Percentiles rank a stretch among this genome's conserved stretches.
phyloP scores from a whole-genome alignment of 768 basidiomycete genomes.

The Lyophyllum atratum region DNA sequence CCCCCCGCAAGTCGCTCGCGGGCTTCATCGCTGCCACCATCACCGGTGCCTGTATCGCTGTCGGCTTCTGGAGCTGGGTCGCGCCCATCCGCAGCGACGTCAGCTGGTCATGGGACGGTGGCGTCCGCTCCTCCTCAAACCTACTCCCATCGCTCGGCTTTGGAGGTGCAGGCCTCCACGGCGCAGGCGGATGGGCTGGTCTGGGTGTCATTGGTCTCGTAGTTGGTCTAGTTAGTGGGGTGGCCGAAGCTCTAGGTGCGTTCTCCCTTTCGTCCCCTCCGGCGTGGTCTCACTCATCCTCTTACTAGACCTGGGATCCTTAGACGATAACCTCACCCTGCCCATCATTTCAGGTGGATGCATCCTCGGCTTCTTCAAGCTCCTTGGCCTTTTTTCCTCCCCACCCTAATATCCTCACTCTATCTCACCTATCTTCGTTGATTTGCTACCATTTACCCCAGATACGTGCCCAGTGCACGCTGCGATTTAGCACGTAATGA shows the following conservation, averaged over 20 bases:
- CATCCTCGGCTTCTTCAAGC: constrained; percentile 43
- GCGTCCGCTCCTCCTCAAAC: constrained; percentile 37
- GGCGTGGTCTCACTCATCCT: not conserved
- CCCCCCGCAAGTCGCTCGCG: constrained; percentile 81
- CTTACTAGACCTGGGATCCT: constrained; percentile 68
- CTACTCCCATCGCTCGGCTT: constrained; percentile 17
- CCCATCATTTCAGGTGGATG: constrained; percentile 84
- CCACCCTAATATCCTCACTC: not conserved
- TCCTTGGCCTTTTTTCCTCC: constrained; percentile 34
- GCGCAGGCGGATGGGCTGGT: constrained; percentile 47
- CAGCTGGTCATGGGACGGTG: constrained; percentile 60
- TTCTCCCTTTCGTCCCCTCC: constrained; percentile 14
- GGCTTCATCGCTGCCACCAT: constrained; percentile 79
- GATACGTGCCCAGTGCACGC: not conserved
- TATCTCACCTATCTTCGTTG: not conserved
- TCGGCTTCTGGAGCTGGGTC: constrained; percentile 72
- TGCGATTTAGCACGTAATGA: not conserved
- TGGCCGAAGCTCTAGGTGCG: constrained; percentile 89
- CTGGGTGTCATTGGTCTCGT: constrained; percentile 58
- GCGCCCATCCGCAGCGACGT: constrained; percentile 45
- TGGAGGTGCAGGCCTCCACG: constrained; percentile 11
- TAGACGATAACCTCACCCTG: constrained; percentile 90
- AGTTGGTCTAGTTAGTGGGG: constrained; percentile 77
- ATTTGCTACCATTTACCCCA: not conserved
- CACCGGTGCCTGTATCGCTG: constrained; percentile 68